Evolutionary conservation across 179 eudicot species (phyloP).

Genomic region (Silene coronaria): DNA sequence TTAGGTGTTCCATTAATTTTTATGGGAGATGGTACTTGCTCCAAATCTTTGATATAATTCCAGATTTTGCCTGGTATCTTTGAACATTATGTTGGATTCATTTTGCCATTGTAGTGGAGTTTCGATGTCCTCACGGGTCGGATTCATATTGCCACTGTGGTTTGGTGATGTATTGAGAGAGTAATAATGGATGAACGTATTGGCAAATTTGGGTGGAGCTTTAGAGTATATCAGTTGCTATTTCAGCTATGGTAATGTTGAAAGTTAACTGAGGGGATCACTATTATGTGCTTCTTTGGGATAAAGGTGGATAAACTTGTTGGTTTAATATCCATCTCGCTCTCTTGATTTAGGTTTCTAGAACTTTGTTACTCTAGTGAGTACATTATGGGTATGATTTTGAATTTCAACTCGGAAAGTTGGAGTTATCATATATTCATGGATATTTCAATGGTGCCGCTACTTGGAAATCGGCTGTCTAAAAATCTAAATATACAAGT

Average conservation of each 20-base stretch:
- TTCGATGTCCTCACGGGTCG: background rate
- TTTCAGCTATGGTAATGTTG: background rate
- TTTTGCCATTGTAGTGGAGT: background rate
- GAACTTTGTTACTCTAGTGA: background rate
- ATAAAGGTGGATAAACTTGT: background rate
- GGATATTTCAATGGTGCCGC: background rate
- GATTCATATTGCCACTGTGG: background rate
- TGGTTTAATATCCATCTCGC: background rate
- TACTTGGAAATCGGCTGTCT: background rate
- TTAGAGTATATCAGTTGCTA: background rate
- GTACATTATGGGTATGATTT: background rate
- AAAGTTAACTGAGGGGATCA: background rate
- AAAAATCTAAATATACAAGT: background rate
- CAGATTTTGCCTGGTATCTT: background rate
- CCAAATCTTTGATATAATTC: background rate
- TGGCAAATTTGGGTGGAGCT: background rate
- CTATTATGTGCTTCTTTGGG: background rate
- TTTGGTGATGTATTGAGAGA: background rate
- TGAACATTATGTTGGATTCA: background rate
- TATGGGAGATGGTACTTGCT: too few species aligned
- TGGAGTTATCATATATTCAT: background rate
- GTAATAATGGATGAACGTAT: background rate
- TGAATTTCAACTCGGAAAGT: background rate
- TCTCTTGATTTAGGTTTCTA: background rate
- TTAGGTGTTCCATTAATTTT: too few species aligned